Conservation (phyloP, 1,284 basidiomycete genomes). For the Austroboletus rostrupii region DNA sequence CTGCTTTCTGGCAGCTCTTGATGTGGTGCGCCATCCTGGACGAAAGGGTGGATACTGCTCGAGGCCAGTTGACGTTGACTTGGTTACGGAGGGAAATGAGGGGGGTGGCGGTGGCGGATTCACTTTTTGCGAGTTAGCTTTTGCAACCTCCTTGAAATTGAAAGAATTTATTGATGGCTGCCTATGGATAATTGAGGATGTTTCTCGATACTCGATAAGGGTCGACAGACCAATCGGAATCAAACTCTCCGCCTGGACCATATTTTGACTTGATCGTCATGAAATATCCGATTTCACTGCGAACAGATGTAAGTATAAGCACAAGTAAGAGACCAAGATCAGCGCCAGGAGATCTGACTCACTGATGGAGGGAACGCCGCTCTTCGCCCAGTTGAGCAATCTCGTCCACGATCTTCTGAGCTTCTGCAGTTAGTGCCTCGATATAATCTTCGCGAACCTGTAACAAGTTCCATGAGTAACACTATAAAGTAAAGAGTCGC, state of each 20-base stretch:
- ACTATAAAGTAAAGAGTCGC: neutral
- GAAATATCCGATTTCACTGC: slow-evolving; percentile 47
- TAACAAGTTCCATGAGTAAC: neutral
- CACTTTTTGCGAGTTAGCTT: no score
- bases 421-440: neutral
- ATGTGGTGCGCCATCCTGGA: no score
- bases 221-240: slow-evolving; percentile 57
- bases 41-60: no score
- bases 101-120: no score
- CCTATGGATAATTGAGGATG: neutral
- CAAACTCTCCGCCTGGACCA: slow-evolving; percentile 71
- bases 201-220: neutral
- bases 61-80: no score
- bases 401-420: neutral
- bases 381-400: neutral
- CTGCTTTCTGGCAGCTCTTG: no score
- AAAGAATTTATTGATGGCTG: neutral
- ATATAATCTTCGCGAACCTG: neutral
- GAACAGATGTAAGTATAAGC: neutral
- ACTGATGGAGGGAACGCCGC: neutral
- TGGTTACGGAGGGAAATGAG: no score
- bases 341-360: neutral
- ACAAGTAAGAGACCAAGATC: neutral
- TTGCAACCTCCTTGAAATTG: no score
- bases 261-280: slow-evolving; percentile 66